Evolutionary conservation across 495 filamentous ascomycete species (phyloP).

Genomic region (Xylaria grammica): DNA sequence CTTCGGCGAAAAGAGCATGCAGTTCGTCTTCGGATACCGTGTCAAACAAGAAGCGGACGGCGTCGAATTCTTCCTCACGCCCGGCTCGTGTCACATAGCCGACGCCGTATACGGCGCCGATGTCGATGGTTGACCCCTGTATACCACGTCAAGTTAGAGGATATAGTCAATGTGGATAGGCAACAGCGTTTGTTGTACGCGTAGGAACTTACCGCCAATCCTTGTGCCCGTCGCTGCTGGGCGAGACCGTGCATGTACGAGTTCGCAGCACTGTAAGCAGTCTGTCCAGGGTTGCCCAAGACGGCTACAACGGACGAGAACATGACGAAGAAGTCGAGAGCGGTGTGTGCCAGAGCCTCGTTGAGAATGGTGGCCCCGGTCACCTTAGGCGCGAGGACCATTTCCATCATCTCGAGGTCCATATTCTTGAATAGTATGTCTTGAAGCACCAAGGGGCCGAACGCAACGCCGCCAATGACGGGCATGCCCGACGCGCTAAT

Average conservation of each 20-base stretch:
- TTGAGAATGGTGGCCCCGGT: slow-evolving; percentile 37
- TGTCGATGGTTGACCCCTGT: background rate
- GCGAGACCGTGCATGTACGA: slow-evolving; percentile 48
- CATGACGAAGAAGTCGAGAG: slow-evolving; percentile 61
- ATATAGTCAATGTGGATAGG: too few relatives aligned
- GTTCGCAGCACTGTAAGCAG: slow-evolving; percentile 56
- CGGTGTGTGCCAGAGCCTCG: slow-evolving; percentile 37
- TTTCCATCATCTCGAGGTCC: slow-evolving; percentile 30
- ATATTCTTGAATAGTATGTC: slow-evolving; percentile 40
- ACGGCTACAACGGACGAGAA: slow-evolving; percentile 55
- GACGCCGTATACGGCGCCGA: background rate
- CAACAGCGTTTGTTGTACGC: too few relatives aligned
- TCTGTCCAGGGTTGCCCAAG: slow-evolving; percentile 52
- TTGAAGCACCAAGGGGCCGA: slow-evolving; percentile 48
- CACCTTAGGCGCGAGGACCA: slow-evolving; percentile 42
- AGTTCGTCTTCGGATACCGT: background rate
- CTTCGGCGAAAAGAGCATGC: background rate
- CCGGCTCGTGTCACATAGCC: background rate
- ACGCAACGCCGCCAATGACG: slow-evolving; percentile 43
- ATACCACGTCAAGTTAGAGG: too few relatives aligned
- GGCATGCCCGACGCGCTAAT: slow-evolving; percentile 35
- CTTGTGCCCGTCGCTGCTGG: slow-evolving; percentile 30
- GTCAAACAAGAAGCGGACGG: background rate
- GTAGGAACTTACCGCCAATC: too few relatives aligned
- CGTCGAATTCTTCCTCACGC: background rate